These are phyloP conservation scores for Euryodendron excelsum DNA, from an alignment of 148 eudicot genomes.

Conservation along the genomic window DNA sequence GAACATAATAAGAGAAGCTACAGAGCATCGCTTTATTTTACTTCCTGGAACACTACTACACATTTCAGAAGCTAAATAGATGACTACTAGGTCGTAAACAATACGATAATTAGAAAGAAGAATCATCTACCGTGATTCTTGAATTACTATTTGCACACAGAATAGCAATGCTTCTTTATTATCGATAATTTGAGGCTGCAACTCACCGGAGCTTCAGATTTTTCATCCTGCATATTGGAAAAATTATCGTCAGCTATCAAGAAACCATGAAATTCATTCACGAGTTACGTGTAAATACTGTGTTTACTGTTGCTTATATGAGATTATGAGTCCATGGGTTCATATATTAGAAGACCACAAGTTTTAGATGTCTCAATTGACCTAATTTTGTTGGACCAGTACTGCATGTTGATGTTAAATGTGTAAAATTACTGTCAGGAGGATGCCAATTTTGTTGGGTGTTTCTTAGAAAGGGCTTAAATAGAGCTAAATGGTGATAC, in stretches of 20 bases:
- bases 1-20: background rate
- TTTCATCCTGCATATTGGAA: constrained; percentile 50
- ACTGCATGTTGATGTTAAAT: background rate
- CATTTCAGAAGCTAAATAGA: constrained; percentile 1
- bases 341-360: background rate
- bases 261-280: background rate
- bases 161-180: constrained; percentile 9
- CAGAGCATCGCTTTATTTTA: background rate
- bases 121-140: background rate
- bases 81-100: background rate
- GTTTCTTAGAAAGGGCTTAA: background rate
- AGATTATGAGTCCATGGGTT: background rate
- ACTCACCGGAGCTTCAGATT: constrained; percentile 35
- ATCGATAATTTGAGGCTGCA: background rate
- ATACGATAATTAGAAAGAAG: background rate
- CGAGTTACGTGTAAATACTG: background rate
- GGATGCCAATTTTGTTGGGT: background rate
- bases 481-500: background rate
- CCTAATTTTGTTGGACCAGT: constrained; percentile 2
- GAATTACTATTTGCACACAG: background rate
- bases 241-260: background rate
- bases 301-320: background rate
- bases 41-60: background rate
- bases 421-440: background rate
- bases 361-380: background rate